Conservation (phyloP, 2,329 filamentous ascomycete species). For the Xylaria sp. region DNA sequence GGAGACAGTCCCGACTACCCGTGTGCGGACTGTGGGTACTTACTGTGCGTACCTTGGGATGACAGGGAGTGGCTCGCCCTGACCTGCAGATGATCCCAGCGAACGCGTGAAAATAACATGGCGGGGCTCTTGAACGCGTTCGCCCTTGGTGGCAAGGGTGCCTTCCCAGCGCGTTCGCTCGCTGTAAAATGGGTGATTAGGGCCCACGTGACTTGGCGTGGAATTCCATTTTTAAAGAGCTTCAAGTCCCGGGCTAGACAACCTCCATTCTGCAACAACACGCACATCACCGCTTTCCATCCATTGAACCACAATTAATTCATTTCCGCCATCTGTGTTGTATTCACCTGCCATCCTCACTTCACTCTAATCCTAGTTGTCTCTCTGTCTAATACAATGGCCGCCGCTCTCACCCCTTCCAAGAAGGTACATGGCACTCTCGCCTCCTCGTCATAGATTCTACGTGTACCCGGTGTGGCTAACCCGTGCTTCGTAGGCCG, state of each 20-base stretch:
- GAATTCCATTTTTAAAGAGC: conserved; percentile 25
- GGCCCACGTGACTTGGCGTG: conserved; percentile 29
- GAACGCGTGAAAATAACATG: conserved; percentile 25
- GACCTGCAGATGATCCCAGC: conserved; percentile 2
- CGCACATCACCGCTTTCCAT: conserved; percentile 12
- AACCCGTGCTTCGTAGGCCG: conserved; percentile 54
- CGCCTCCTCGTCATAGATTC: conserved; percentile 18
- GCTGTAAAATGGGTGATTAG: conserved; percentile 17
- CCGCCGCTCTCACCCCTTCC: conserved; percentile 61
- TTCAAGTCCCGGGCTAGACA: conserved; percentile 23
- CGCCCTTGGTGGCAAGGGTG: not conserved
- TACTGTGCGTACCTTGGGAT: not conserved
- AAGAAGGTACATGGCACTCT: conserved; percentile 48
- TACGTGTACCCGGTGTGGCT: conserved; percentile 9
- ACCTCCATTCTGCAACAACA: conserved; percentile 18
- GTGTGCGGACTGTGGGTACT: too few species aligned
- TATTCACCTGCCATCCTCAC: conserved; percentile 15
- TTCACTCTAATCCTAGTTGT: conserved; percentile 11
- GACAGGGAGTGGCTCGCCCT: conserved; percentile 5
- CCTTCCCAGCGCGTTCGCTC: conserved; percentile 18
- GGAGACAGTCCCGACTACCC: too few species aligned
- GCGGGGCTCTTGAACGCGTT: conserved; percentile 22
- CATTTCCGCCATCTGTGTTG: conserved; percentile 1
- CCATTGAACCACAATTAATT: conserved; percentile 11
- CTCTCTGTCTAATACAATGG: conserved; percentile 51